Evolutionary conservation across 768 basidiomycete species (phyloP).

Genomic region (Suillus ampliporus): DNA sequence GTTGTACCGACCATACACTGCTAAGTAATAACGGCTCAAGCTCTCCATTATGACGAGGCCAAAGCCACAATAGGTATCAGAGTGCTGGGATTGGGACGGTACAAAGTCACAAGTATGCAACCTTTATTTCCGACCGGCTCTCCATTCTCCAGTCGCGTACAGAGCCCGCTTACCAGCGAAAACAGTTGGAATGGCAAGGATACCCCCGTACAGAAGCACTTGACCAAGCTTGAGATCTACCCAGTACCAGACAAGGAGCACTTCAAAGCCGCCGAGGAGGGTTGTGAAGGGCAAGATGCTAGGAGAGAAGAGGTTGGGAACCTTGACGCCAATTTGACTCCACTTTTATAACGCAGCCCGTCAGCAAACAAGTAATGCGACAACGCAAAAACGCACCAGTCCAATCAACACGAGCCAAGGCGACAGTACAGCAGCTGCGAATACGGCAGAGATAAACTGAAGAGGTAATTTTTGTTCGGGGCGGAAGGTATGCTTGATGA

Average conservation of each 20-base stretch:
- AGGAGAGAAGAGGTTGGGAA: conserved; percentile 67
- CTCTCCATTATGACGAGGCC: too few relatives aligned
- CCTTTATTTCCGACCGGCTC: conserved; percentile 45
- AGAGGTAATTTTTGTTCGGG: conserved; percentile 80
- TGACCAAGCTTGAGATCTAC: conserved; percentile 81
- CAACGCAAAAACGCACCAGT: conserved; percentile 56
- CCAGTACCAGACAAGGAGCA: conserved; percentile 89
- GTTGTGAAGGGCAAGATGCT: conserved; percentile 73
- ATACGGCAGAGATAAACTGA: conserved; percentile 67
- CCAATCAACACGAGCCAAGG: conserved; percentile 79
- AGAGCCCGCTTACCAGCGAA: conserved; percentile 79
- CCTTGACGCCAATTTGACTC: conserved; percentile 61
- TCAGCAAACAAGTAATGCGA: conserved; percentile 6
- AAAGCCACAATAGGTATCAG: not conserved
- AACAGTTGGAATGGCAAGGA: conserved; percentile 66
- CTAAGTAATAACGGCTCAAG: too few relatives aligned
- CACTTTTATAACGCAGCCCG: conserved; percentile 51
- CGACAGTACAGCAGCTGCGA: conserved; percentile 62
- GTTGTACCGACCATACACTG: not conserved
- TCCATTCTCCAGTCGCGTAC: conserved; percentile 61
- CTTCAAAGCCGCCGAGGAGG: conserved; percentile 78
- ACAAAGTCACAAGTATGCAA: conserved; percentile 8
- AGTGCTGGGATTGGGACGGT: not conserved
- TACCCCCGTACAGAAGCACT: conserved; percentile 73
- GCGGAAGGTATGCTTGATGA: conserved; percentile 85